Evolutionary conservation across 2,329 filamentous ascomycete species (phyloP).

Genomic region (Aspergillus phoenicis): DNA sequence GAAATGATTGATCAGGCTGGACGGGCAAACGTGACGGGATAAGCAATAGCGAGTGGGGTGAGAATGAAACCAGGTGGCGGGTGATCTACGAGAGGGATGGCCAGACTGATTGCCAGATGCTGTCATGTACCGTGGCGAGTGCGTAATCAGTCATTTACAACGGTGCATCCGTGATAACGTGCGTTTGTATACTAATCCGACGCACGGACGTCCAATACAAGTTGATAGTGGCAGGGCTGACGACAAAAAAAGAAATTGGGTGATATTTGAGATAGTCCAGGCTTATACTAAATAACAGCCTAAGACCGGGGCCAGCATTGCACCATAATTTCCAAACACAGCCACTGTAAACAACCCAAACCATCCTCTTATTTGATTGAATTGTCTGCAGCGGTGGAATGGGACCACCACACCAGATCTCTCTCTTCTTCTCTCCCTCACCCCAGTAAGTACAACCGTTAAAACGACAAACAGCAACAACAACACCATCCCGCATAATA

Average conservation of each 20-base stretch:
- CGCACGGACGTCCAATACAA: background rate
- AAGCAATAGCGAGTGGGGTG: no score
- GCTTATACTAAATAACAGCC: slow-evolving; percentile 34
- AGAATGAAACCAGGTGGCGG: no score
- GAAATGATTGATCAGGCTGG: no score
- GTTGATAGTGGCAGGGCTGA: background rate
- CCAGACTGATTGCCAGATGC: background rate
- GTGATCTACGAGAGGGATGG: background rate
- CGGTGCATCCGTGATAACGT: no score
- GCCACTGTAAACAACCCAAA: slow-evolving; percentile 28
- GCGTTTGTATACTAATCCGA: background rate
- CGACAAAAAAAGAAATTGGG: slow-evolving; percentile 28
- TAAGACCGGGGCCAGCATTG: slow-evolving; percentile 30
- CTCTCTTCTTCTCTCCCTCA: slow-evolving; percentile 1
- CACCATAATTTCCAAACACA: slow-evolving; percentile 23
- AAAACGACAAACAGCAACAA: background rate
- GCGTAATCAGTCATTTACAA: background rate
- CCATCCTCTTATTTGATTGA: slow-evolving; percentile 16
- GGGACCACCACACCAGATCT: slow-evolving; percentile 17
- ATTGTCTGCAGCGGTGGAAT: slow-evolving; percentile 18
- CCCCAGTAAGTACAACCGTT: slow-evolving; percentile 8
- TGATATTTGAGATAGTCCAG: slow-evolving; percentile 36
- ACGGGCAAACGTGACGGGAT: no score
- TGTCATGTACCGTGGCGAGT: background rate
- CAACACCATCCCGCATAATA: slow-evolving; percentile 10